Evolutionary conservation across 2,329 filamentous ascomycete species (phyloP).

Genomic region (Trichophyton verrucosum): DNA sequence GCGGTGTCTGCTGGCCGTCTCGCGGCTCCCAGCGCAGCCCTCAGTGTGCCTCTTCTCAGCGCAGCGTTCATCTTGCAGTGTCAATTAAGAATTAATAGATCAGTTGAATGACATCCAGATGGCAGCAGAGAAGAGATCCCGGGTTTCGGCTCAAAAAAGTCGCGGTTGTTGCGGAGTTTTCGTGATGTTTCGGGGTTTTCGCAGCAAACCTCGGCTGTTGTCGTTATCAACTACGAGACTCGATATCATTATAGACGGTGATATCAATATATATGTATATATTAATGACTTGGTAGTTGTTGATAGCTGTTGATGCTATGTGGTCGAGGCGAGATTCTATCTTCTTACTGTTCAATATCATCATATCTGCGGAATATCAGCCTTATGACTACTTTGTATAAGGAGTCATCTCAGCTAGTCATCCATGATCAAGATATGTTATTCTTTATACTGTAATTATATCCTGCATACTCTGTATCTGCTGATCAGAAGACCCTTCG

Average conservation of each 20-base stretch:
- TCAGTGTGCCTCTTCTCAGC: conserved; percentile 6
- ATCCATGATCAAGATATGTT: no score
- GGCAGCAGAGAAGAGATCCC: background rate
- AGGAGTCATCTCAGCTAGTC: no score
- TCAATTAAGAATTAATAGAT: background rate
- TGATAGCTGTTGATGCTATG: no score
- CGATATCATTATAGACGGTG: background rate
- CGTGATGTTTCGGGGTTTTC: background rate
- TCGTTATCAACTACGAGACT: background rate
- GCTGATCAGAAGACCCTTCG: no score
- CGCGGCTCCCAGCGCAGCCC: background rate
- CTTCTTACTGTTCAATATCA: no score
- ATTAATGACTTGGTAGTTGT: no score
- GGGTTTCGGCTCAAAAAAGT: background rate
- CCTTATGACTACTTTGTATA: no score
- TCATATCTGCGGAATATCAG: no score
- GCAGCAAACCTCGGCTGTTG: background rate
- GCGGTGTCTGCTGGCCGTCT: conserved; percentile 2
- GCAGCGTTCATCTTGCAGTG: conserved; percentile 8
- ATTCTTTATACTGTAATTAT: no score
- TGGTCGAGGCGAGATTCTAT: no score
- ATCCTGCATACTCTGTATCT: no score
- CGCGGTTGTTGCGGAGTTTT: background rate
- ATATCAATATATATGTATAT: no score
- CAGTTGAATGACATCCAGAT: background rate